Base-by-base conservation (phyloP, 306 rosid species). In the Acacia crassicarpa region DNA sequence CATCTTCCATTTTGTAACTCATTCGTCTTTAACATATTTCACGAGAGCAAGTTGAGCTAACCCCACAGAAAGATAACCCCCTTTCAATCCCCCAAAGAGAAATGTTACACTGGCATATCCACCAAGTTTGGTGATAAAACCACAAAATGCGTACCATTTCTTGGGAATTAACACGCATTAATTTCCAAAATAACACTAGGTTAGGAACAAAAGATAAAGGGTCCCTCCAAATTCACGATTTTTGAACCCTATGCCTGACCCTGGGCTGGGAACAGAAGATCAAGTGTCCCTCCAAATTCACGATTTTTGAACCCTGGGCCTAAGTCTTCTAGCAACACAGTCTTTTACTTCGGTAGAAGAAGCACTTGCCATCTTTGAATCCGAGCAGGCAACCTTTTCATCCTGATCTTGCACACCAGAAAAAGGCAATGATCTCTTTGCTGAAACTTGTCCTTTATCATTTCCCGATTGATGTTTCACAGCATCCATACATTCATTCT, bases 281-380 rank as follows among this genome's bases (percentile, higher is more conserved):
- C 17, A 58, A 49, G 19, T 38, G 67, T 65, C 62, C 38, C 45
- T 65, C 27, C 44, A 76, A 23, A 61, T 30, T 89, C 78, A 83
- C 38, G 67, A 20, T 72, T 68, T 89, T 71, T 70, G 84, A 6
- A 48, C 38, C 84, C 95, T 89, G 61, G 79, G 71, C 91, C 94
- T 88, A 51, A 90, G 85, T 78, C 97, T 87, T 74, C 86, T 84
- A 56, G 87, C 85, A 81, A 90, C 54, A 82, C 87, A 69, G 54
- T 72, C 81, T 74, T 72, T 56, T 44, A 83, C 77, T 75, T 81
- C 38, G 66, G 82, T 49, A 41, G 87, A 69, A 78, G 85, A 74
- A 72, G 84, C 79, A 15, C 12, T 80, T 0, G 77, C 59, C 73
- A 82, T 80, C 74, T 2, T 12, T 70, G 86, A 51, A 76, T 67